Evolutionary conservation across 2,329 filamentous ascomycete species (phyloP).

Genomic region (Ophiostoma himal-ulmi): DNA sequence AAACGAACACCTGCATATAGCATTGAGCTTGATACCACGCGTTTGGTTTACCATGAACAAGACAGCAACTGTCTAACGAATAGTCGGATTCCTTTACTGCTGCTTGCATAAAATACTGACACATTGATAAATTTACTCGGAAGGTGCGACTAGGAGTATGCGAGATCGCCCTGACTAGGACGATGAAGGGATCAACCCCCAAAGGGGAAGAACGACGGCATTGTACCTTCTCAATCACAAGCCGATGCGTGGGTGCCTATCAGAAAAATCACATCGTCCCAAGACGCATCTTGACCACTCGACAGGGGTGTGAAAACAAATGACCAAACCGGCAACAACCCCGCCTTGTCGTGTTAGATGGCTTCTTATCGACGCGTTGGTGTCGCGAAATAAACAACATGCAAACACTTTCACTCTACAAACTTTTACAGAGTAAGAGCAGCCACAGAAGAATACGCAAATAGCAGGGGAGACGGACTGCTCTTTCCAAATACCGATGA

Average conservation of each 20-base stretch:
- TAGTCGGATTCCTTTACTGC: neutral
- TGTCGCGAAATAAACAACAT: conserved; percentile 8
- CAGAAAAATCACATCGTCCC: neutral
- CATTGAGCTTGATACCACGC: too few relatives aligned
- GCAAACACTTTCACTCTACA: neutral
- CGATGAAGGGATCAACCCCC: neutral
- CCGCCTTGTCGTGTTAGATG: neutral
- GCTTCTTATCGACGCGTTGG: neutral
- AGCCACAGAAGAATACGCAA: neutral
- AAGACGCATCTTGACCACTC: neutral
- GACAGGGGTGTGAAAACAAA: conserved; percentile 4
- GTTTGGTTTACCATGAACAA: too few relatives aligned
- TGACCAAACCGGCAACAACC: conserved; percentile 6
- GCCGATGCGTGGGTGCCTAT: too few relatives aligned
- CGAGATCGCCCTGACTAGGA: neutral
- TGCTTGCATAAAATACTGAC: neutral
- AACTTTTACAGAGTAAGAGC: neutral
- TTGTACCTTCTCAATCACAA: too few relatives aligned
- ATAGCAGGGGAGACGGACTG: neutral
- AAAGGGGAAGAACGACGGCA: neutral
- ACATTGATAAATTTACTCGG: neutral
- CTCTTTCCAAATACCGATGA: neutral
- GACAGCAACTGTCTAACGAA: too few relatives aligned
- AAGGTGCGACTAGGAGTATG: neutral
- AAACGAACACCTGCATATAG: too few relatives aligned